These are phyloP conservation scores for Yamadazyma diddensiae DNA, from an alignment of 1,139 yeast species.

Conservation along the genomic window DNA sequence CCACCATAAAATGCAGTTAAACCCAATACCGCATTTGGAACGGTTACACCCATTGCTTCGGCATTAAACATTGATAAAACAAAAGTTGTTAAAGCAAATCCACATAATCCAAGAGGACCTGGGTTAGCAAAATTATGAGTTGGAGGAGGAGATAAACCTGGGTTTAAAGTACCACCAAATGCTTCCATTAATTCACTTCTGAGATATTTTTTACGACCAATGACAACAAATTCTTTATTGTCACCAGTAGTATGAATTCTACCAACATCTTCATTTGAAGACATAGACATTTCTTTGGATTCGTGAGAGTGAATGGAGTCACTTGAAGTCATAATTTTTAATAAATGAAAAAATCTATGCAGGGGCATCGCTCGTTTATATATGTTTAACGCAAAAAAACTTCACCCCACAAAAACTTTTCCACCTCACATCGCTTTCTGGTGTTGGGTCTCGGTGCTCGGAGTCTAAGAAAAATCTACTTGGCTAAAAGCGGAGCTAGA, in stretches of 20 bases:
- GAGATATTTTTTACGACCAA: conserved; percentile 33
- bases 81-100: conserved; percentile 51
- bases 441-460: too few relatives aligned
- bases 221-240: conserved; percentile 21
- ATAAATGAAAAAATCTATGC: neutral
- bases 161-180: conserved; percentile 36
- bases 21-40: conserved; percentile 41
- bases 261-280: conserved; percentile 13
- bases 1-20: conserved; percentile 47
- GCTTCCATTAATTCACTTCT: conserved; percentile 40
- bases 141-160: conserved; percentile 37
- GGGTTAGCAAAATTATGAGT: conserved; percentile 49
- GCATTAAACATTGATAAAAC: conserved; percentile 42
- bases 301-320: conserved; percentile 16
- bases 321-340: conserved; percentile 9
- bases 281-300: conserved; percentile 13
- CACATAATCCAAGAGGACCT: conserved; percentile 58
- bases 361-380: neutral
- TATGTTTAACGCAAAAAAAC: neutral
- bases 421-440: too few relatives aligned
- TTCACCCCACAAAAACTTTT: conserved; percentile 7
- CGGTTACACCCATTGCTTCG: conserved; percentile 37
- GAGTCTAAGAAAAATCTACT: too few relatives aligned
- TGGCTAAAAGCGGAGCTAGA: too few relatives aligned
- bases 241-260: conserved; percentile 21